phyloP scores from a whole-genome alignment of 192 early-diverging fungal species.

The Linnemannia hyalina region DNA sequence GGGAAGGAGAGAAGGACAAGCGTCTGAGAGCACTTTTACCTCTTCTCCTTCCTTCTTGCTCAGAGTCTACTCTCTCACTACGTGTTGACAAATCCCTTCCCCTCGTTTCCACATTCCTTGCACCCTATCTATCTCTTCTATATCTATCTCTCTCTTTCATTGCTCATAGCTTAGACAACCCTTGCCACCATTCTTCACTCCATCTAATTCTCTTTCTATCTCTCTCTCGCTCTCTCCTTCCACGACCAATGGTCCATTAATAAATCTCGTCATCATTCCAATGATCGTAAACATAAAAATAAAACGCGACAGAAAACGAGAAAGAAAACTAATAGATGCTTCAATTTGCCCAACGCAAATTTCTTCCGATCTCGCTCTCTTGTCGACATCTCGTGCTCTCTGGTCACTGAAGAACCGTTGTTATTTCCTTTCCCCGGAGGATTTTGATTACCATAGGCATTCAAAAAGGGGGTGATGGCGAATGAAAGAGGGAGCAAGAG shows the following conservation, averaged over 20 bases:
- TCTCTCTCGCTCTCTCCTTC: neutral
- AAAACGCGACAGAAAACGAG: neutral
- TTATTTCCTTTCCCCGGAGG: too few species aligned
- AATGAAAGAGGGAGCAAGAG: neutral
- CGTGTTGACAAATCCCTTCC: neutral
- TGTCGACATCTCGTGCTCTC: too few species aligned
- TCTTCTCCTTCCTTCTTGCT: neutral
- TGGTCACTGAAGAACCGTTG: too few species aligned
- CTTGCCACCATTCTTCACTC: neutral
- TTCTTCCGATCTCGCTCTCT: too few species aligned
- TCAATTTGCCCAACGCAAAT: too few species aligned
- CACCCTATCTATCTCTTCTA: constrained; percentile 7
- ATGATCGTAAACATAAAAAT: neutral
- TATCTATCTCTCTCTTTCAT: neutral
- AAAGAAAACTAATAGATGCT: too few species aligned
- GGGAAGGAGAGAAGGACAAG: neutral
- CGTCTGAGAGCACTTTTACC: neutral
- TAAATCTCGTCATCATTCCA: neutral
- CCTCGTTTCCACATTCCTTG: neutral
- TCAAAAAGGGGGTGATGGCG: neutral
- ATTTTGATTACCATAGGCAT: neutral
- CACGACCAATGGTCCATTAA: neutral
- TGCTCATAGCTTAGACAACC: neutral
- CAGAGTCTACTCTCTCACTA: constrained; percentile 3
- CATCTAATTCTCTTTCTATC: neutral